Percentiles rank a stretch among this genome's conserved stretches.
phyloP scores from a whole-genome alignment of 352 stramenopile species.

The Phytophthora crassamura region DNA sequence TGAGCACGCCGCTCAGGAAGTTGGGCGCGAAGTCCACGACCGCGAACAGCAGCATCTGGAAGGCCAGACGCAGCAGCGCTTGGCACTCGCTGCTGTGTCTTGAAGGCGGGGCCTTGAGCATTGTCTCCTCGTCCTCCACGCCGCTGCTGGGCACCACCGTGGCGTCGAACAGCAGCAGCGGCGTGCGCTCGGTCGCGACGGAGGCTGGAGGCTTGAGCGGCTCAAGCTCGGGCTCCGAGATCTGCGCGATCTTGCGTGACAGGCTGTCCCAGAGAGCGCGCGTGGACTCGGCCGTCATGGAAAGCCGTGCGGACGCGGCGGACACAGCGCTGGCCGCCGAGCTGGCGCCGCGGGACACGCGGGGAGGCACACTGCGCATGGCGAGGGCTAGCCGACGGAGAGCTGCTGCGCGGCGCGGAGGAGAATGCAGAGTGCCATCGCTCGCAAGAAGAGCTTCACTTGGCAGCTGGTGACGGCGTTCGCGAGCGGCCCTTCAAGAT shows the following conservation, averaged over 20 bases:
- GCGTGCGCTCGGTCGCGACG: conserved; percentile 28
- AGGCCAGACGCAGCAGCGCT: conserved; percentile 28
- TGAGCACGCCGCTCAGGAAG: conserved; percentile 75
- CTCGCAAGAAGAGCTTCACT: conserved; percentile 5
- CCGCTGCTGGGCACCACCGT: conserved; percentile 23
- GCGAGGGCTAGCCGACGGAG: not conserved
- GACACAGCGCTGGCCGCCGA: conserved; percentile 28
- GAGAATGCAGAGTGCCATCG: conserved; percentile 22
- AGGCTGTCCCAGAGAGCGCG: conserved; percentile 35
- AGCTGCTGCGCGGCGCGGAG: conserved; percentile 1
- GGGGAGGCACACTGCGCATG: conserved; percentile 29
- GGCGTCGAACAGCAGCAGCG: conserved; percentile 33
- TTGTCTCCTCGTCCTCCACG: conserved; percentile 18
- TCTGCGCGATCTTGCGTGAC: conserved; percentile 24
- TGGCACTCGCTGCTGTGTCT: conserved; percentile 31
- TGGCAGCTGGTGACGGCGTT: conserved; percentile 22
- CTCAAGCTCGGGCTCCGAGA: conserved; percentile 22
- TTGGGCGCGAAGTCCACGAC: conserved; percentile 75
- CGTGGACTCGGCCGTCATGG: conserved; percentile 37
- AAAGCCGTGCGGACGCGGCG: conserved; percentile 32
- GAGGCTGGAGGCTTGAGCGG: conserved; percentile 14
- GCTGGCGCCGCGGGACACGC: conserved; percentile 17
- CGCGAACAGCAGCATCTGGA: conserved; percentile 62
- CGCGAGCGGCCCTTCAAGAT: conserved; percentile 27
- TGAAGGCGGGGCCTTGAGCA: not conserved